Evolutionary conservation across 192 early-diverging fungal species (phyloP), one percentile per base, ranked within the genome.

Genomic region (Coemansia sp.): DNA sequence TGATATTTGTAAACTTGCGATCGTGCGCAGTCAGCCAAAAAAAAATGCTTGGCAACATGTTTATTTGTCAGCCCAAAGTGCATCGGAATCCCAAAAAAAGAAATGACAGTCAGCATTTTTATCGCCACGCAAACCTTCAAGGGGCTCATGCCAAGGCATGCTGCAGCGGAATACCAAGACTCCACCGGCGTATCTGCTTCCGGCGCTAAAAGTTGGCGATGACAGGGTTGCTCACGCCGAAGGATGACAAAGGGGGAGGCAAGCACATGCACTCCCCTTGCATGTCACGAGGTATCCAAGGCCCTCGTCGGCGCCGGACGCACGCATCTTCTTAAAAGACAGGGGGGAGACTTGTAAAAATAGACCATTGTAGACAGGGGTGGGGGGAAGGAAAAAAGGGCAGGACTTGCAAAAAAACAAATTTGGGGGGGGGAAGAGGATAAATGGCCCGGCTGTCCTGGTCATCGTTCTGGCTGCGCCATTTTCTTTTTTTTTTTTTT

Each of bases 401-500:
- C 48, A 52, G 9, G 43, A 47, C 28, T 34, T 43, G 5, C 12
- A 21, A 36, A 38, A 64, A 14, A n/a, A 28, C 33, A 39, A 28
- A 34, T 28, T 53, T 20, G 36, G 37, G 7, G 10, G 18, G 35
- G 36, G 13, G 26, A 14, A n/a, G n/a, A 60, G 62, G 33, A 69
- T 57, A 56, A 64, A 39, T 31, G 28, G 16, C 14, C n/a, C 48
- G 16, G 16, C 28, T 50, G 14, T 37, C 56, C 23, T 59, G 18
- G 28, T 64, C 42, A 58, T 47, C 47, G 26, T 35, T 39, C 55
- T 65, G 64, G 58, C 68, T 76, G 68, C 74, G 68, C 64, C 64
- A 67, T 70, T 66, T 76, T 57, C 35, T 45, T 73, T 66, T 70
- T 66, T 76, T 57, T 25, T 45, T 73, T 66, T 18, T 47, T 64